Conservation (phyloP, 2,329 filamentous ascomycete genomes). For the Ophiostoma angusticollis region DNA sequence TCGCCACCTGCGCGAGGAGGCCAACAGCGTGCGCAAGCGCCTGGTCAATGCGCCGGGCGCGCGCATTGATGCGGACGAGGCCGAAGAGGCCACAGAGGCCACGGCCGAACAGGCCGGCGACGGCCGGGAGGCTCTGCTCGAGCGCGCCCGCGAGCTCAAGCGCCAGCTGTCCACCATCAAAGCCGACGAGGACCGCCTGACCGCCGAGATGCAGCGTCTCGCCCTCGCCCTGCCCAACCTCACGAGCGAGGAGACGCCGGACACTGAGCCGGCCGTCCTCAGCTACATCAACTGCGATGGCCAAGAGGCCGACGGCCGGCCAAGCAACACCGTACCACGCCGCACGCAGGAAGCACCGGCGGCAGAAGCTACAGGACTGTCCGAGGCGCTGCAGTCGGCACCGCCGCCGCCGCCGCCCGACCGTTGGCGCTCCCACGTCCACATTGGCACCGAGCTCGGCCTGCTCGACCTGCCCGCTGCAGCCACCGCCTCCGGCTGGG, state of each 20-base stretch:
- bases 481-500: conserved; percentile 79
- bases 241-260: conserved; percentile 63
- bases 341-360: background rate
- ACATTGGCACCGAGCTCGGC: conserved; percentile 74
- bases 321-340: no score
- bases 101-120: conserved; percentile 11
- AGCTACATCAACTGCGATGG: conserved; percentile 68
- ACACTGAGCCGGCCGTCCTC: conserved; percentile 54
- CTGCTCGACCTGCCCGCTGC: conserved; percentile 83
- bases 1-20: conserved; percentile 49
- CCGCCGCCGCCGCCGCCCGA: conserved; percentile 22
- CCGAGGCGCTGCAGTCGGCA: conserved; percentile 11
- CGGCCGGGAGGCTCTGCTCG: conserved; percentile 33
- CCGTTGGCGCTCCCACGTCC: conserved; percentile 62
- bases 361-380: background rate
- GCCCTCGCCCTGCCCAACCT: conserved; percentile 77
- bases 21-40: conserved; percentile 49
- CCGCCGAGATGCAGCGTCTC: conserved; percentile 55
- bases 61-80: conserved; percentile 27
- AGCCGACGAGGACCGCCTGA: conserved; percentile 45
- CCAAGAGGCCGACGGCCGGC: conserved; percentile 20
- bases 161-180: conserved; percentile 46
- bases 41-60: conserved; percentile 39
- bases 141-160: conserved; percentile 54
- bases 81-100: conserved; percentile 8